Conservation (phyloP, 1,139 yeast species). For the Tardiomyces blankii region DNA sequence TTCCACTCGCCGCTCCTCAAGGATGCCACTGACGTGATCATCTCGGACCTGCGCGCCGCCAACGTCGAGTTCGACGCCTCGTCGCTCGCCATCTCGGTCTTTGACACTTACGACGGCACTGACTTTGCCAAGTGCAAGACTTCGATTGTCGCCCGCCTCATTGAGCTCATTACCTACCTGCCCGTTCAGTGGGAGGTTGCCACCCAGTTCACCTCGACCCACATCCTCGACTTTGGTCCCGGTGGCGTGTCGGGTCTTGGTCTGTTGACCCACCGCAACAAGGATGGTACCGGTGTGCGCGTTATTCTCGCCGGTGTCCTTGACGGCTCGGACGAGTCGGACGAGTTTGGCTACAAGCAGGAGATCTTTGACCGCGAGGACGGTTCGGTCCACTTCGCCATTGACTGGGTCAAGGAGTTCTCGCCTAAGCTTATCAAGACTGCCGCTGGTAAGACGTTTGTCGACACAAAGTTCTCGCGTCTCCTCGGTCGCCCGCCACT, state of each 20-base stretch:
- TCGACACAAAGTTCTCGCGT: constrained; percentile 89
- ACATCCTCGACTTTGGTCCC: constrained; percentile 93
- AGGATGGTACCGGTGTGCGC: constrained; percentile 97
- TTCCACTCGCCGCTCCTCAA: constrained; percentile 86
- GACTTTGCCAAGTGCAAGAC: constrained; percentile 52
- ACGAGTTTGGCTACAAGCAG: constrained; percentile 91
- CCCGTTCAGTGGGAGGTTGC: constrained; percentile 95
- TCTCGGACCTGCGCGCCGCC: constrained; percentile 50
- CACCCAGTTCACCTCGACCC: constrained; percentile 71
- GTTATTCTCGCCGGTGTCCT: constrained; percentile 87
- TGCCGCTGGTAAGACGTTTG: constrained; percentile 52
- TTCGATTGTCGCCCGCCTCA: constrained; percentile 53
- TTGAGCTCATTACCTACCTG: constrained; percentile 72
- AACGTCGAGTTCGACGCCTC: constrained; percentile 45
- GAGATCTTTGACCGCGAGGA: constrained; percentile 73
- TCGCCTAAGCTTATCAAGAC: constrained; percentile 79
- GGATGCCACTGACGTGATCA: constrained; percentile 57
- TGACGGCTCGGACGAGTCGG: constrained; percentile 53
- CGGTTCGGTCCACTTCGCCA: constrained; percentile 63
- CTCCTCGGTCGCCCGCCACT: constrained; percentile 91
- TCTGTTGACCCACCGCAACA: constrained; percentile 89
- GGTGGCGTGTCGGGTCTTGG: constrained; percentile 98
- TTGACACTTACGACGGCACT: constrained; percentile 76
- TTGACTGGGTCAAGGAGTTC: constrained; percentile 84
- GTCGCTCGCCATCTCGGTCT: constrained; percentile 72